A percentile compares a stretch with the other conserved stretches of the same genome.
Evolutionary conservation across 1,139 yeast genomes (phyloP).

Genomic region (Candida pseudoviswanathii): DNA sequence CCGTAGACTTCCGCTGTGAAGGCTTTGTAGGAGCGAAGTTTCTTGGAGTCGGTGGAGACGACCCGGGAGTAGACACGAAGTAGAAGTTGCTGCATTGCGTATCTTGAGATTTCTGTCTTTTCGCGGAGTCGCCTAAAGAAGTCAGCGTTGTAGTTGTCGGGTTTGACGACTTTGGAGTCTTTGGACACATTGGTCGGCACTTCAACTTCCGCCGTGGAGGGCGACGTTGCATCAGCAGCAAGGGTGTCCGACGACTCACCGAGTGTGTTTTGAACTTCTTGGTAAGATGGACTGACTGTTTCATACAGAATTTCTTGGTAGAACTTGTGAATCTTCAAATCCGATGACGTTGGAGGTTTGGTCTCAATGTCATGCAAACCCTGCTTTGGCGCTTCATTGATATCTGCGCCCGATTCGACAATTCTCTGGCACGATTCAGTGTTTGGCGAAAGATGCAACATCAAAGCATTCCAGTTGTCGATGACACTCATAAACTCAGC

Average conservation of each 20-base stretch:
- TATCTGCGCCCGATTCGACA: constrained; percentile 22
- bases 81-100: constrained; percentile 66
- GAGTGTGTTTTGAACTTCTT: constrained; percentile 8
- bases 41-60: constrained; percentile 72
- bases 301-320: constrained; percentile 25
- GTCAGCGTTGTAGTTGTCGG: constrained; percentile 22
- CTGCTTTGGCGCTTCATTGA: constrained; percentile 34
- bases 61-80: constrained; percentile 74
- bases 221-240: constrained; percentile 2
- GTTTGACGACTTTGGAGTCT: constrained; percentile 15
- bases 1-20: constrained; percentile 93
- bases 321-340: constrained; percentile 28
- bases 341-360: constrained; percentile 20
- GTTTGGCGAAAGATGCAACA: constrained; percentile 40
- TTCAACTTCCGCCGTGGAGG: constrained; percentile 1
- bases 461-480: constrained; percentile 46
- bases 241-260: constrained; percentile 4
- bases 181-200: constrained; percentile 14
- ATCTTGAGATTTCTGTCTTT: constrained; percentile 51
- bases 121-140: constrained; percentile 35
- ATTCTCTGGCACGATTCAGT: constrained; percentile 10
- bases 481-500: constrained; percentile 36
- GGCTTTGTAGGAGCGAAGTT: constrained; percentile 73
- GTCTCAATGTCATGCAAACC: constrained; percentile 24
- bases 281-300: constrained; percentile 17